Conservation (phyloP, 495 filamentous ascomycete genomes). For the Choiromyces venosus region DNA sequence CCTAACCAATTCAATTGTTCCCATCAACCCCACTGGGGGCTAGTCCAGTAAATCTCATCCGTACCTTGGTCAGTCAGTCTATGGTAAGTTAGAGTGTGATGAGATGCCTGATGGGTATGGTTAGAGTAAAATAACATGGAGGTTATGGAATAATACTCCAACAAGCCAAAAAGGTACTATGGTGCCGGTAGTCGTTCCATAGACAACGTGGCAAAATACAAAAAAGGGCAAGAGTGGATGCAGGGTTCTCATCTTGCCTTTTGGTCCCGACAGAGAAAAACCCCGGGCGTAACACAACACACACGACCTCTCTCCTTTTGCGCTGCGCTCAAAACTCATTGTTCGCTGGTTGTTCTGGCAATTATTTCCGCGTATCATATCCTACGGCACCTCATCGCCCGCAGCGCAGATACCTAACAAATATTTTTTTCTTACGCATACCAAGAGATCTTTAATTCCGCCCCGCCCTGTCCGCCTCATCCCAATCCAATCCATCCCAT, state of each 20-base stretch:
- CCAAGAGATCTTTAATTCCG: background rate
- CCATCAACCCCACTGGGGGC: background rate
- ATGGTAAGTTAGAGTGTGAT: background rate
- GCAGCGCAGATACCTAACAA: background rate
- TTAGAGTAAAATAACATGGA: background rate
- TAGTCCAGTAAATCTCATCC: background rate
- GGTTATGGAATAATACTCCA: background rate
- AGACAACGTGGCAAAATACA: constrained; percentile 32
- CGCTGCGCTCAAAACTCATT: background rate
- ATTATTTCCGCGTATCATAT: background rate
- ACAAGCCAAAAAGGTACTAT: background rate
- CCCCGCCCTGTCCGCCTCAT: background rate
- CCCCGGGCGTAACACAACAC: background rate
- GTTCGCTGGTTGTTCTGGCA: background rate
- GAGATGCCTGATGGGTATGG: background rate
- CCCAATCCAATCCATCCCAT: background rate
- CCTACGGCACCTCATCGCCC: background rate
- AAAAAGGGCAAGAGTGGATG: constrained; percentile 13
- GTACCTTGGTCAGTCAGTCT: background rate
- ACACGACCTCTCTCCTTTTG: background rate
- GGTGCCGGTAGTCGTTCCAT: background rate
- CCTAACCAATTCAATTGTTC: constrained; percentile 13
- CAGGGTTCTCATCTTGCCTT: constrained; percentile 35
- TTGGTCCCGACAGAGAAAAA: background rate
- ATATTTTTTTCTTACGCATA: background rate